Evolutionary conservation across 2,329 filamentous ascomycete species (phyloP).

Genomic region (Ascochyta fabae): DNA sequence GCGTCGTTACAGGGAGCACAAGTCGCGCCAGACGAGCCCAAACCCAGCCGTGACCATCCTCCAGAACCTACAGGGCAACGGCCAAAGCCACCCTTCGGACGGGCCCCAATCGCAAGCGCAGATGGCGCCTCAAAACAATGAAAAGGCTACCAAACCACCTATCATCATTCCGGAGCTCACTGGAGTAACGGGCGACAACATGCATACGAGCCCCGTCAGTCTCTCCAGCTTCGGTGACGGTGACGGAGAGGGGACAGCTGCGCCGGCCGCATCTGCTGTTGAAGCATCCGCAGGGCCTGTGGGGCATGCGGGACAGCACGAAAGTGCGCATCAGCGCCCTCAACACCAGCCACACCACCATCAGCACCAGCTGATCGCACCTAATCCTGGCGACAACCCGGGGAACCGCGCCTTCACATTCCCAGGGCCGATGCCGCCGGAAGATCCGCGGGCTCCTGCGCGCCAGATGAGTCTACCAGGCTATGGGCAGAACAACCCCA

Average conservation of each 20-base stretch:
- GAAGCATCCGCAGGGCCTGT: conserved; percentile 58
- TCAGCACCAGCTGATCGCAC: conserved; percentile 46
- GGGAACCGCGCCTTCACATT: conserved; percentile 68
- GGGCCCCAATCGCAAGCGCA: conserved; percentile 52
- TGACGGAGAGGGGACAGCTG: conserved; percentile 57
- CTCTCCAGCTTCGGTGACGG: conserved; percentile 61
- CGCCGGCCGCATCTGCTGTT: conserved; percentile 57
- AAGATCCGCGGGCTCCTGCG: conserved; percentile 58
- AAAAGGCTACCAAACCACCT: conserved; percentile 53
- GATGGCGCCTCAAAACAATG: conserved; percentile 58
- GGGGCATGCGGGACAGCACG: conserved; percentile 43
- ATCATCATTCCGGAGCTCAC: conserved; percentile 57
- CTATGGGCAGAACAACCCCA: conserved; percentile 63
- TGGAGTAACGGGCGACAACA: conserved; percentile 49
- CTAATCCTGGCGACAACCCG: conserved; percentile 44
- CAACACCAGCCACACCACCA: conserved; percentile 36
- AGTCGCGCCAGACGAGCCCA: conserved; percentile 55
- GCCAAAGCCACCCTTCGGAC: conserved; percentile 50
- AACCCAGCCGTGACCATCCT: conserved; percentile 56
- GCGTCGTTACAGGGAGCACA: conserved; percentile 52
- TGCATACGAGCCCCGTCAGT: conserved; percentile 61
- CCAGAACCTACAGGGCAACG: conserved; percentile 52
- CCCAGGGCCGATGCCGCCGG: conserved; percentile 62
- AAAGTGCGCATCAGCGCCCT: conserved; percentile 46
- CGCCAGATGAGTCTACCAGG: conserved; percentile 67